Conservation (phyloP, 2,329 filamentous ascomycete species). For the Fusarium phyllophilum region DNA sequence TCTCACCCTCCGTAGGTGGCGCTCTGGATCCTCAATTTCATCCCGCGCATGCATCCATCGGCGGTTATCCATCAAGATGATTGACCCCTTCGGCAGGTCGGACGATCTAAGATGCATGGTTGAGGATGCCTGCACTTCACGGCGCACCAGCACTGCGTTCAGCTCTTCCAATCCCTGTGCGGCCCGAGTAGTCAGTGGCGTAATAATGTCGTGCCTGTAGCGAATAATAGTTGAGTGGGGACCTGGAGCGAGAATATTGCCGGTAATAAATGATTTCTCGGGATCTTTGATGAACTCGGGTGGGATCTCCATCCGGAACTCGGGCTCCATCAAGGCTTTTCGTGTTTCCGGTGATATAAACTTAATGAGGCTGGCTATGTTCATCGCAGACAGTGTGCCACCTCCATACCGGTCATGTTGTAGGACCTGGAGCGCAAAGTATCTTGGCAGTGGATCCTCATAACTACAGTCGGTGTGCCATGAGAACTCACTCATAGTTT, state of each 20-base stretch:
- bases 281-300: constrained; percentile 50
- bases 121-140: constrained; percentile 16
- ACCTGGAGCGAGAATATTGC: constrained; percentile 34
- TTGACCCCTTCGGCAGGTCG: constrained; percentile 42
- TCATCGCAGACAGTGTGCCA: constrained; percentile 53
- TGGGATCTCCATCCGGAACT: constrained; percentile 49
- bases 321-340: constrained; percentile 36
- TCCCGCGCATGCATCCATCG: constrained; percentile 50
- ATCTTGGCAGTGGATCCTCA: constrained; percentile 50
- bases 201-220: constrained; percentile 48
- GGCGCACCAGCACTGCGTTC: constrained; percentile 21
- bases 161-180: constrained; percentile 41
- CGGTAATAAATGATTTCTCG: constrained; percentile 25
- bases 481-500: constrained; percentile 55
- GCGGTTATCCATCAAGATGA: constrained; percentile 50
- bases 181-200: constrained; percentile 41
- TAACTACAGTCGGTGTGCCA: constrained; percentile 60
- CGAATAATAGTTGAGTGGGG: constrained; percentile 37
- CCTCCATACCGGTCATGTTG: constrained; percentile 54
- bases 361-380: constrained; percentile 43
- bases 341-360: constrained; percentile 41
- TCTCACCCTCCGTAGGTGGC: constrained; percentile 50
- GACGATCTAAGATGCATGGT: constrained; percentile 42
- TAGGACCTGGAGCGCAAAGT: constrained; percentile 55
- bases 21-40: constrained; percentile 46